These are phyloP conservation scores for Striga asiatica DNA, from an alignment of 257 asterid species.

Conservation along the genomic window DNA sequence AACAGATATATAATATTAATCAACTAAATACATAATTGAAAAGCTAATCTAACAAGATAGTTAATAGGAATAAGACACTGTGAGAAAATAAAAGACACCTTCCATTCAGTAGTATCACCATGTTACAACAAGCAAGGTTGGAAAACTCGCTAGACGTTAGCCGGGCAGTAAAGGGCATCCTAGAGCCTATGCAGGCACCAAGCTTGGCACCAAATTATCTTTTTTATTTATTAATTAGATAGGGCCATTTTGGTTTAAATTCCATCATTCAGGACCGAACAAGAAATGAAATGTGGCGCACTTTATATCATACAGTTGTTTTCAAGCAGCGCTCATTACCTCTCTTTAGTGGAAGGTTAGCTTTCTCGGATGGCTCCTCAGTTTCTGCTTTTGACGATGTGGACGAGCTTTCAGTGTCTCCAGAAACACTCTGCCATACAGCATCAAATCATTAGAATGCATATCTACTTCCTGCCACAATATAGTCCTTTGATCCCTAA, in stretches of 20 bases:
- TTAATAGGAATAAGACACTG: background rate
- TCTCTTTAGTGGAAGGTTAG: conserved; percentile 49
- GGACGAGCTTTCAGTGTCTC: conserved; percentile 53
- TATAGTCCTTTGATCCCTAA: background rate
- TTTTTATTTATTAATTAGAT: no score
- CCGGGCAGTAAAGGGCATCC: no score
- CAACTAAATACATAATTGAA: conserved; percentile 9
- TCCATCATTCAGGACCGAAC: no score
- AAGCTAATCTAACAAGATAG: background rate
- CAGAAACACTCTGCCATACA: conserved; percentile 51
- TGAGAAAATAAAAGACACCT: background rate
- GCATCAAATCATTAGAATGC: conserved; percentile 11
- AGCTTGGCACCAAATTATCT: no score
- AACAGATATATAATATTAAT: conserved; percentile 20
- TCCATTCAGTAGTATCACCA: background rate
- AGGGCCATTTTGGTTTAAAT: background rate
- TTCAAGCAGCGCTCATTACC: conserved; percentile 33
- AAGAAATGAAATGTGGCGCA: no score
- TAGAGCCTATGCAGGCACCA: no score
- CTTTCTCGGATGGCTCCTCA: conserved; percentile 37
- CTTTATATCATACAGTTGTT: no score
- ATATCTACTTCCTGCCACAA: conserved; percentile 6
- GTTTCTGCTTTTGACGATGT: conserved; percentile 45
- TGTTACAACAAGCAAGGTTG: background rate
- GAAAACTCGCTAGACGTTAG: no score